These are phyloP conservation scores for Xerocomus brunneocitrinus DNA, from an alignment of 768 basidiomycete genomes.

Conservation along the genomic window DNA sequence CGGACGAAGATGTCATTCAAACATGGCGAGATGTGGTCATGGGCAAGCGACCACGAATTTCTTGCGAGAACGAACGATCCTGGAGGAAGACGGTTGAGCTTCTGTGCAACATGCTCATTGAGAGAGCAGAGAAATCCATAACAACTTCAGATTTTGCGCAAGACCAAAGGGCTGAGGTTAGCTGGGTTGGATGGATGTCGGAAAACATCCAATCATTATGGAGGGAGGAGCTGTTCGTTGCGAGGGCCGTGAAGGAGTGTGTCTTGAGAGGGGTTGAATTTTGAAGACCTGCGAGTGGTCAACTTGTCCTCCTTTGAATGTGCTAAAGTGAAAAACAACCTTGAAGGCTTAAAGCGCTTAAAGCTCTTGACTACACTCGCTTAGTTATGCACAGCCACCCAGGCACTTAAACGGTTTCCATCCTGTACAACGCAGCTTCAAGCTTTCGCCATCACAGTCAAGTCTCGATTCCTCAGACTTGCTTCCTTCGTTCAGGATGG, in stretches of 20 bases:
- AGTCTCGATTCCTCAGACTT: conserved; percentile 12
- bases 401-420: not conserved
- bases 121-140: conserved; percentile 29
- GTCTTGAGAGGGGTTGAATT: conserved; percentile 46
- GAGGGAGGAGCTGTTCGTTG: conserved; percentile 57
- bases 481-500: conserved; percentile 43
- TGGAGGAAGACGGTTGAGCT: conserved; percentile 40
- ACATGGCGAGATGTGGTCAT: conserved; percentile 53
- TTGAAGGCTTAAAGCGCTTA: no score
- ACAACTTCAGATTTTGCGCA: not conserved
- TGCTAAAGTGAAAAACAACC: no score
- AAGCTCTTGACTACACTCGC: no score
- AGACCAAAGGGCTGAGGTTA: not conserved
- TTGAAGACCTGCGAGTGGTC: conserved; percentile 19
- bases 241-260: conserved; percentile 43
- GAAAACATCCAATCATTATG: conserved; percentile 48
- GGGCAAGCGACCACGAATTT: conserved; percentile 43
- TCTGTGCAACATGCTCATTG: conserved; percentile 38
- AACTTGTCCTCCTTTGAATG: no score
- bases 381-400: conserved; percentile 18
- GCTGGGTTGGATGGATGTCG: conserved; percentile 34
- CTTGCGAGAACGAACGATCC: conserved; percentile 44
- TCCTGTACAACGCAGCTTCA: conserved; percentile 1
- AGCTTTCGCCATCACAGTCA: conserved; percentile 10
- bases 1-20: conserved; percentile 32